Evolutionary conservation across 2,329 filamentous ascomycete genomes (phyloP).

Genomic region (Aspergillus sp.): DNA sequence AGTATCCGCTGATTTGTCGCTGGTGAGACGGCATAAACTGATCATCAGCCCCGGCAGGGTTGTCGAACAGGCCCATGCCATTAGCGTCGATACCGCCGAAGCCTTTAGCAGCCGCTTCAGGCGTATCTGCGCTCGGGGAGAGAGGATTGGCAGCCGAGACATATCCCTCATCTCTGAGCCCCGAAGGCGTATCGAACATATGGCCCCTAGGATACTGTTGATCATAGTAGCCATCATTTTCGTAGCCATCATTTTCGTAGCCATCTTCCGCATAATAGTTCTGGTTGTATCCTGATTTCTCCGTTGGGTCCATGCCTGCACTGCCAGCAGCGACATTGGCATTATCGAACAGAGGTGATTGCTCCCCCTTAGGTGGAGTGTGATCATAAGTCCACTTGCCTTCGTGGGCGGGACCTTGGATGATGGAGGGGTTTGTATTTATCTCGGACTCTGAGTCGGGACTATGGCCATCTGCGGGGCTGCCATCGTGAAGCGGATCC

Average conservation of each 20-base stretch:
- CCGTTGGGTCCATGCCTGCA: slow-evolving; percentile 56
- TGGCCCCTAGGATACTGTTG: slow-evolving; percentile 34
- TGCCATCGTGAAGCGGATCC: slow-evolving; percentile 71
- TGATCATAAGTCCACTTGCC: slow-evolving; percentile 55
- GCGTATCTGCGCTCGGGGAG: slow-evolving; percentile 47
- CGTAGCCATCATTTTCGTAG: slow-evolving; percentile 37
- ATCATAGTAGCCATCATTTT: slow-evolving; percentile 37
- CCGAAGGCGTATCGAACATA: slow-evolving; percentile 53
- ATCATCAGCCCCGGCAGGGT: slow-evolving; percentile 54
- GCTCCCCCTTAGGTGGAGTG: slow-evolving; percentile 49
- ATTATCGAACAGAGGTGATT: slow-evolving; percentile 24
- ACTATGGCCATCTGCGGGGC: slow-evolving; percentile 26
- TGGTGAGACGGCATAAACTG: slow-evolving; percentile 60
- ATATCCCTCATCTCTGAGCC: slow-evolving; percentile 82
- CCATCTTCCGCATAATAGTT: slow-evolving; percentile 55
- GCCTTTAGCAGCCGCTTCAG: slow-evolving; percentile 44
- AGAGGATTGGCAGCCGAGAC: slow-evolving; percentile 70
- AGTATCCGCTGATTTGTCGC: slow-evolving; percentile 81
- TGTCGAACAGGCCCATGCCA: slow-evolving; percentile 51
- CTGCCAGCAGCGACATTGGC: slow-evolving; percentile 50
- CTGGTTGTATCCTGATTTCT: slow-evolving; percentile 55
- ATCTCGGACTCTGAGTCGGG: slow-evolving; percentile 59
- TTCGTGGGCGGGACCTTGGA: slow-evolving; percentile 63
- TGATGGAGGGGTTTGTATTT: slow-evolving; percentile 79
- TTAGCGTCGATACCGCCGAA: slow-evolving; percentile 55